Conservation (phyloP, 176 grass and related monocot species). For the Tillandsia fasciculata region DNA sequence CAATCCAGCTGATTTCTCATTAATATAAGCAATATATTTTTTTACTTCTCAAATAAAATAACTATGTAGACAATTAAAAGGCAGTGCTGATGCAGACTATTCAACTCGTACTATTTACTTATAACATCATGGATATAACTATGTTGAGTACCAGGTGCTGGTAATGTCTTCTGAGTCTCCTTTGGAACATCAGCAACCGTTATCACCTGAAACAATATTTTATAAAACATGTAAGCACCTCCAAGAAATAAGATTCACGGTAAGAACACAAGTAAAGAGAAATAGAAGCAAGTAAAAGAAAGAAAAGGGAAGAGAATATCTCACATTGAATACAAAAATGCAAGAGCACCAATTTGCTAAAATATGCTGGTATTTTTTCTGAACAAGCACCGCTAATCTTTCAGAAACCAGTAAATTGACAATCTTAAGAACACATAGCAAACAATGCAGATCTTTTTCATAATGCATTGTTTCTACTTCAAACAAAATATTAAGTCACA, state of each 20-base stretch:
- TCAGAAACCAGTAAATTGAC: background rate
- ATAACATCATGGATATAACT: background rate
- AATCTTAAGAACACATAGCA: too few relatives aligned
- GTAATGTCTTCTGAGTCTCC: constrained; percentile 39
- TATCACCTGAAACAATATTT: constrained; percentile 34
- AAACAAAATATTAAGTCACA: background rate
- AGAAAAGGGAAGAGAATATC: background rate
- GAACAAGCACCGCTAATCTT: background rate
- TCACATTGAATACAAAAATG: too few relatives aligned
- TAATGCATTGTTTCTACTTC: too few relatives aligned
- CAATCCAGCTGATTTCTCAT: too few relatives aligned
- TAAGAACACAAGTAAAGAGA: background rate
- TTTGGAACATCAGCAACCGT: constrained; percentile 38
- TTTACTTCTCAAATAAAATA: background rate
- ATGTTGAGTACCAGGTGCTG: constrained; percentile 37
- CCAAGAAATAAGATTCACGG: background rate
- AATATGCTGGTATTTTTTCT: too few relatives aligned
- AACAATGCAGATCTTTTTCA: too few relatives aligned
- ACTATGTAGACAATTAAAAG: too few relatives aligned
- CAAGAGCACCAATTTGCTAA: too few relatives aligned
- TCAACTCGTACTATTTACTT: too few relatives aligned
- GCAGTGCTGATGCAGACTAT: too few relatives aligned
- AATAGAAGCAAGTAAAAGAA: constrained; percentile 7
- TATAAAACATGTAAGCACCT: constrained; percentile 16
- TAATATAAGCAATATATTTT: too few relatives aligned